Base-by-base conservation (phyloP, 179 eudicot genomes). In the Camellia oleifera region DNA sequence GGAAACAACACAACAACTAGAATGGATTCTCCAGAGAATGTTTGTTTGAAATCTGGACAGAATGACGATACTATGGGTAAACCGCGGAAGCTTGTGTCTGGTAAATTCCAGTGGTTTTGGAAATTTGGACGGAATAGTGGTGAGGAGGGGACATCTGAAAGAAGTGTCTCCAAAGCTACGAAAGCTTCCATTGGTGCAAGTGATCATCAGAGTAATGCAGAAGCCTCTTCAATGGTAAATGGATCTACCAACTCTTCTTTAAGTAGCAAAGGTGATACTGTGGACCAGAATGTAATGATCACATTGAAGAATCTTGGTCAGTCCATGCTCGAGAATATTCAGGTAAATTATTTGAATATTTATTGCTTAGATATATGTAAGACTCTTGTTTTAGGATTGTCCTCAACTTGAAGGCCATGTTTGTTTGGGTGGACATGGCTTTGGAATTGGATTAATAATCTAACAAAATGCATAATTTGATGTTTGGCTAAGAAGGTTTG, bases 311-410 rank as follows among this genome's bases (percentile, higher is more conserved):
- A 87, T 79, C 91, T 96, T 75, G 94, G 97, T 58, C 96, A 91
- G 75, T 90, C 97, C 54, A 94, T 96, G 97, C 83, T 92, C 46
- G 97, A 96, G 65, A 94, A 96, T 83, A 91, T 96, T 85, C 94
- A 96, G 99, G 99, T 96, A 94, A 32, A 71, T 26, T 11, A 48
- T 82, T 57, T 26, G 54, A 66, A 44, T 66, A 13, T 61, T n/a
- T 62, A 18, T 76, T 44, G 12, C n/a, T 45, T 46, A 18, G 57
- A 76, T 61, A 54, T 20, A 13, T 13, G 15, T 6, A 72, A 72
- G 54, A 20, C 61, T 54, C 45, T 10, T 53, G n/a, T 14, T 54
- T 14, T 12, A 7, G 3, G 40, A 32, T 32, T 32, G 40, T 32
- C 40, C 40, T 32, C 40, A 32, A 32, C 2, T 32, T 32, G 40